Evolutionary conservation across 1,284 basidiomycete genomes (phyloP), one percentile per base, ranked within the genome.

Genomic region (Papiliotrema nemorosa): DNA sequence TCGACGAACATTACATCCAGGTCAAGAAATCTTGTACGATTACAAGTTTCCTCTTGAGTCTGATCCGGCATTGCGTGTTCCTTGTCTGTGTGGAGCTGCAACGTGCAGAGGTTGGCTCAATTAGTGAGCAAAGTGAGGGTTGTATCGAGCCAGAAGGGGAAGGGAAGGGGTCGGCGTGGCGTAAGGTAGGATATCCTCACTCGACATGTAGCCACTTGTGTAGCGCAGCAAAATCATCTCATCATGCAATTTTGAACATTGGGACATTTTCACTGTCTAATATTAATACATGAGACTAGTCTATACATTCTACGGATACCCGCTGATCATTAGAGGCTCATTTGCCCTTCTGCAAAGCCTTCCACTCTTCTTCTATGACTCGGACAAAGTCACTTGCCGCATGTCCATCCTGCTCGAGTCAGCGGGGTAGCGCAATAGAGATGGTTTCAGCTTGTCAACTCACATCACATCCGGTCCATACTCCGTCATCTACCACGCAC

Each of bases 101-200:
- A 89, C 87, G 75, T 92, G 89, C 76, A 84, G 88, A 65, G 89
- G 89, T 55, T 91, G 82, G 79, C 86, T 91, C 78, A 92, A 92
- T 77, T 92, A 80, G 59, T 14, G 29, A 31, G 29, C n/a, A n/a
- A n/a, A n/a, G n/a, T n/a, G n/a, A n/a, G n/a, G n/a, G n/a, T n/a
- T n/a, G n/a, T n/a, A n/a, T n/a, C n/a, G n/a, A n/a, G n/a, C n/a
- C n/a, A n/a, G n/a, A 31, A 31, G 29, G 29, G 29, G 29, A 31
- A 31, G 29, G 9, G 14, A 31, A 7, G 29, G 14, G 29, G n/a
- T n/a, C n/a, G n/a, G n/a, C n/a, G n/a, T n/a, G n/a, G n/a, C n/a
- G n/a, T n/a, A n/a, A n/a, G n/a, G n/a, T n/a, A n/a, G n/a, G n/a
- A n/a, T n/a, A n/a, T n/a, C n/a, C n/a, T n/a, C n/a, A n/a, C n/a